Conservation (phyloP, 2,329 filamentous ascomycete genomes). For the Malbranchea zuffiana region DNA sequence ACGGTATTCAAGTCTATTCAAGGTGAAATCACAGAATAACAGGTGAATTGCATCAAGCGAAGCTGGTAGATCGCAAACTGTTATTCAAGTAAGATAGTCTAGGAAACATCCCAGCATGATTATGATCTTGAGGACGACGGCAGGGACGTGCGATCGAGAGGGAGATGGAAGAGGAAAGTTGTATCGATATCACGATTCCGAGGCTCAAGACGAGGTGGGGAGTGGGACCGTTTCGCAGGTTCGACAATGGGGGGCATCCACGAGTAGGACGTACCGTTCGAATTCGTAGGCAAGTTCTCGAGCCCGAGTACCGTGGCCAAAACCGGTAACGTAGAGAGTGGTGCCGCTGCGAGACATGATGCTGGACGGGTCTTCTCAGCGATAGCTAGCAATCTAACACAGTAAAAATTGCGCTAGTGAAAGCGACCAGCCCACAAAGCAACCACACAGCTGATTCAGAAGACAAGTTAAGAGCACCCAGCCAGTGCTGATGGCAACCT, state of each 20-base stretch:
- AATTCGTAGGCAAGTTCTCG: slow-evolving; percentile 99
- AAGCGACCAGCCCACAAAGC: too few relatives aligned
- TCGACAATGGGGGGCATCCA: slow-evolving; percentile 22
- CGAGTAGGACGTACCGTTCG: slow-evolving; percentile 82
- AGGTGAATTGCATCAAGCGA: slow-evolving; percentile 3
- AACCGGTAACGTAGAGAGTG: slow-evolving; percentile 97
- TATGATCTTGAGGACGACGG: slow-evolving; percentile 12
- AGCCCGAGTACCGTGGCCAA: slow-evolving; percentile 95
- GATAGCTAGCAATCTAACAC: too few relatives aligned
- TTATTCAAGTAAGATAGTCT: slow-evolving; percentile 1
- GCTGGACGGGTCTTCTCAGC: too few relatives aligned
- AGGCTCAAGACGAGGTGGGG: slow-evolving; percentile 14
- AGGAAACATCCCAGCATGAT: slow-evolving; percentile 6
- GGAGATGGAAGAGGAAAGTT: slow-evolving; percentile 10
- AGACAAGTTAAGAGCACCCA: too few relatives aligned
- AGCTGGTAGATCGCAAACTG: slow-evolving; percentile 5
- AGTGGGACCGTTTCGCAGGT: slow-evolving; percentile 16
- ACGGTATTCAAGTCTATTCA: slow-evolving; percentile 1
- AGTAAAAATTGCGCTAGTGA: too few relatives aligned
- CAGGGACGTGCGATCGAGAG: slow-evolving; percentile 11
- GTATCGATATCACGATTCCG: slow-evolving; percentile 15
- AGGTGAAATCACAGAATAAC: not conserved
- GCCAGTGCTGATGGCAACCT: too few relatives aligned
- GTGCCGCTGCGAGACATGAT: slow-evolving; percentile 78
- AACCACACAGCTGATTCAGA: too few relatives aligned